Conservation (phyloP, 192 early-diverging fungal genomes). For the Jimgerdemannia lactiflua region DNA sequence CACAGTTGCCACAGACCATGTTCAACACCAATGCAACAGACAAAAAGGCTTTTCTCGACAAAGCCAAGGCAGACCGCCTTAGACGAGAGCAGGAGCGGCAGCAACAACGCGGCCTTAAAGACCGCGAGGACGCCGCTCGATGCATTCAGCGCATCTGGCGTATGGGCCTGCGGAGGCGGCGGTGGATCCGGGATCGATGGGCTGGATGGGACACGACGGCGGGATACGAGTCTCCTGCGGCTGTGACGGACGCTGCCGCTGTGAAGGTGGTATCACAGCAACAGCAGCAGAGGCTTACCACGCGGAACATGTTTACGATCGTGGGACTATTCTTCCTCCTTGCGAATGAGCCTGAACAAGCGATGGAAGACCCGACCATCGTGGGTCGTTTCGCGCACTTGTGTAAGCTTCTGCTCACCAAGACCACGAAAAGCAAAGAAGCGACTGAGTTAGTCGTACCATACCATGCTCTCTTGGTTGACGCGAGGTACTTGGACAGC, state of each 20-base stretch:
- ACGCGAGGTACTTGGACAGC: not conserved
- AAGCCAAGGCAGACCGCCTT: conserved; percentile 16
- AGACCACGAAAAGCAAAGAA: not conserved
- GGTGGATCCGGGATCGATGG: conserved; percentile 5
- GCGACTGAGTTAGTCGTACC: not conserved
- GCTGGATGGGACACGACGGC: conserved; percentile 3
- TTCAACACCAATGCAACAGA: conserved; percentile 10
- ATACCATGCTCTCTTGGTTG: not conserved
- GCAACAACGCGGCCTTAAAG: not conserved
- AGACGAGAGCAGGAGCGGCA: conserved; percentile 18
- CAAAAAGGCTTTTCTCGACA: conserved; percentile 19
- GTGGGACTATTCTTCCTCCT: conserved; percentile 12
- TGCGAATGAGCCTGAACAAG: not conserved
- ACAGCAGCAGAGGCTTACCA: not conserved
- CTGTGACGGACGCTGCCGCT: not conserved
- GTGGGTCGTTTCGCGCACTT: not conserved
- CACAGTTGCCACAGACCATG: conserved; percentile 5
- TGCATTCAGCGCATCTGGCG: conserved; percentile 19
- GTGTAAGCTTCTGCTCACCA: not conserved
- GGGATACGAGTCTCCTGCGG: not conserved
- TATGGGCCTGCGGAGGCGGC: not conserved
- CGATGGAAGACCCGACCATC: not conserved
- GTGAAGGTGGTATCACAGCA: not conserved
- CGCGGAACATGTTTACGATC: conserved; percentile 3
- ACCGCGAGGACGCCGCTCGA: conserved; percentile 4